Evolutionary conservation across 805 yeast species (phyloP).

Genomic region (Komagataella mondaviorum): DNA sequence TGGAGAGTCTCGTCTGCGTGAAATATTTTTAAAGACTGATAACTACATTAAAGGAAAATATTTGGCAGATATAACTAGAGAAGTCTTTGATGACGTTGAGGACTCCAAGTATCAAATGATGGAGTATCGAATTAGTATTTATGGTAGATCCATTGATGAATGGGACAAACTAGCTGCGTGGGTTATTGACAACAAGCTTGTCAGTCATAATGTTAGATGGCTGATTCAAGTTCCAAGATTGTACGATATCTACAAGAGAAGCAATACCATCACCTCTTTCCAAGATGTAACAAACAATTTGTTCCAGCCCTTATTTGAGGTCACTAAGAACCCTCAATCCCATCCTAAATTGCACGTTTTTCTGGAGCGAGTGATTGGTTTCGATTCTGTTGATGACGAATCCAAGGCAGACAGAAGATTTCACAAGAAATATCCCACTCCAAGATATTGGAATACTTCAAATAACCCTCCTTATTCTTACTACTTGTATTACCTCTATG

Average conservation of each 20-base stretch:
- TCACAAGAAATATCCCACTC: slow-evolving; percentile 75
- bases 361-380: slow-evolving; percentile 89
- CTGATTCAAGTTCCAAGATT: slow-evolving; percentile 88
- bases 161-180: slow-evolving; percentile 95
- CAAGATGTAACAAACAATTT: slow-evolving; percentile 67
- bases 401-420: slow-evolving; percentile 79
- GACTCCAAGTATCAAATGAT: slow-evolving; percentile 95
- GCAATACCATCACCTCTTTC: slow-evolving; percentile 57
- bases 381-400: slow-evolving; percentile 97
- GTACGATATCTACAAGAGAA: slow-evolving; percentile 76
- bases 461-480: slow-evolving; percentile 97
- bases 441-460: slow-evolving; percentile 64
- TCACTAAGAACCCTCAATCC: slow-evolving; percentile 65
- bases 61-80: slow-evolving; percentile 86
- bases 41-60: slow-evolving; percentile 81
- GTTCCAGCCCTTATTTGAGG: slow-evolving; percentile 85
- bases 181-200: slow-evolving; percentile 86
- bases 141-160: slow-evolving; percentile 81
- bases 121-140: slow-evolving; percentile 88
- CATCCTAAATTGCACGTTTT: slow-evolving; percentile 90
- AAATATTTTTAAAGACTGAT: slow-evolving; percentile 90
- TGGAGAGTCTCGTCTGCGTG: slow-evolving; percentile 95
- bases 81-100: slow-evolving; percentile 89
- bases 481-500: slow-evolving; percentile 78
- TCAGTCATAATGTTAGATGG: slow-evolving; percentile 95